phyloP scores from a whole-genome alignment of 1,284 basidiomycete species.

The Hortiboletus rubellus region DNA sequence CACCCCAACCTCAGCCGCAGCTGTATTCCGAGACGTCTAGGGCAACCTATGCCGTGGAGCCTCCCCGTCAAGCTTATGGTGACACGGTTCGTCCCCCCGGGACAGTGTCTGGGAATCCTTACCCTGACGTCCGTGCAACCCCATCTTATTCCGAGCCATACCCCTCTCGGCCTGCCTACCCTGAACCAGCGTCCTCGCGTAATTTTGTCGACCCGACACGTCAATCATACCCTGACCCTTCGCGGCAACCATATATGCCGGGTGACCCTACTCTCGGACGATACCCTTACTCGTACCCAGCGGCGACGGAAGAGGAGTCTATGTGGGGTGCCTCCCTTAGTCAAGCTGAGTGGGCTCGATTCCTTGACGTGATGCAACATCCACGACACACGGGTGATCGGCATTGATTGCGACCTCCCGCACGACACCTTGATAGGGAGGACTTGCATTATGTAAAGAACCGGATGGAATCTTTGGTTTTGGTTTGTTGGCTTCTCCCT shows the following conservation, averaged over 20 bases:
- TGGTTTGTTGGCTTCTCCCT: constrained; percentile 17
- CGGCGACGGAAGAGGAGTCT: constrained; percentile 44
- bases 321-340: constrained; percentile 65
- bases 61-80: constrained; percentile 25
- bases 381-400: constrained; percentile 36
- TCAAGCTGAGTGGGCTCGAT: constrained; percentile 55
- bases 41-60: constrained; percentile 23
- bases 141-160: constrained; percentile 29
- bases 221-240: constrained; percentile 30
- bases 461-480: constrained; percentile 32
- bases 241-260: constrained; percentile 31
- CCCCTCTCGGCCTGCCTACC: constrained; percentile 23
- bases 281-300: constrained; percentile 39
- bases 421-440: constrained; percentile 15
- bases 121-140: constrained; percentile 27
- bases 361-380: constrained; percentile 48
- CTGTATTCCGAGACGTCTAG: constrained; percentile 29
- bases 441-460: constrained; percentile 30
- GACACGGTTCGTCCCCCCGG: constrained; percentile 24
- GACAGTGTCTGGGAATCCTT: constrained; percentile 27
- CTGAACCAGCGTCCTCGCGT: constrained; percentile 29
- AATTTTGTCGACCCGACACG: constrained; percentile 25
- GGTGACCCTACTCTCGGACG: constrained; percentile 27
- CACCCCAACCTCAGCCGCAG: constrained; percentile 28
- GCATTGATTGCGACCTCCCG: constrained; percentile 21